Percentiles rank a stretch among this genome's conserved stretches.
Conservation (phyloP, 805 yeast species). For the Pichia paraexigua region DNA sequence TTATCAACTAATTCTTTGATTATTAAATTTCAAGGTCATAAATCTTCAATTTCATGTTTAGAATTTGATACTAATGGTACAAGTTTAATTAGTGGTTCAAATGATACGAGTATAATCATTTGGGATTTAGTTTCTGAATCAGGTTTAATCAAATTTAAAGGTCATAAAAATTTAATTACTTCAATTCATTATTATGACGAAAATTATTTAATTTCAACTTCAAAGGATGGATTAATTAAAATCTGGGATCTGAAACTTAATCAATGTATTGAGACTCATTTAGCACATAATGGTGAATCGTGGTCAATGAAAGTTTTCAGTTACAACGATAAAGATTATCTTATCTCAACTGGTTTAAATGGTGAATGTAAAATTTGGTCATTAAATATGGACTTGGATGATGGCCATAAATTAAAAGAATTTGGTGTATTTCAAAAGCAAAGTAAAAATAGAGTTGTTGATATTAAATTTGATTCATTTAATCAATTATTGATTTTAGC, state of each 20-base stretch:
- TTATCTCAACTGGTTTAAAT: slow-evolving; percentile 71
- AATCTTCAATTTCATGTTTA: slow-evolving; percentile 62
- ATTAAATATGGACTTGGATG: slow-evolving; percentile 47
- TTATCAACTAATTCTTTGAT: slow-evolving; percentile 67
- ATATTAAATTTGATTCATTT: slow-evolving; percentile 41
- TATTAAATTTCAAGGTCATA: slow-evolving; percentile 86
- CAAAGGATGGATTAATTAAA: slow-evolving; percentile 88
- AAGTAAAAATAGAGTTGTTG: slow-evolving; percentile 63
- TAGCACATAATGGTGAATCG: slow-evolving; percentile 89
- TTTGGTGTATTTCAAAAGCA: slow-evolving; percentile 66
- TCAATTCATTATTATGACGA: slow-evolving; percentile 49
- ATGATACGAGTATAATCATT: slow-evolving; percentile 73
- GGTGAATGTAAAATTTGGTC: slow-evolving; percentile 81
- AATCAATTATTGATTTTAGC: slow-evolving; percentile 58
- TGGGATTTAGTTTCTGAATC: slow-evolving; percentile 96
- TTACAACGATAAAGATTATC: slow-evolving; percentile 31
- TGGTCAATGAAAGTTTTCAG: slow-evolving; percentile 61
- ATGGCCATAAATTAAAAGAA: slow-evolving; percentile 34
- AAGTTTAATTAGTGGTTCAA: slow-evolving; percentile 75
- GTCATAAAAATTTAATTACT: slow-evolving; percentile 86
- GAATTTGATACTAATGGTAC: slow-evolving; percentile 79
- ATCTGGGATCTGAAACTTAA: slow-evolving; percentile 88
- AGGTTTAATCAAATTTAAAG: slow-evolving; percentile 78
- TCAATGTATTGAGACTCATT: slow-evolving; percentile 90
- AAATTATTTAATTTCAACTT: slow-evolving; percentile 65